These are phyloP conservation scores for Mollisia scopiformis DNA, from an alignment of 2,329 filamentous ascomycete genomes.

Conservation along the genomic window DNA sequence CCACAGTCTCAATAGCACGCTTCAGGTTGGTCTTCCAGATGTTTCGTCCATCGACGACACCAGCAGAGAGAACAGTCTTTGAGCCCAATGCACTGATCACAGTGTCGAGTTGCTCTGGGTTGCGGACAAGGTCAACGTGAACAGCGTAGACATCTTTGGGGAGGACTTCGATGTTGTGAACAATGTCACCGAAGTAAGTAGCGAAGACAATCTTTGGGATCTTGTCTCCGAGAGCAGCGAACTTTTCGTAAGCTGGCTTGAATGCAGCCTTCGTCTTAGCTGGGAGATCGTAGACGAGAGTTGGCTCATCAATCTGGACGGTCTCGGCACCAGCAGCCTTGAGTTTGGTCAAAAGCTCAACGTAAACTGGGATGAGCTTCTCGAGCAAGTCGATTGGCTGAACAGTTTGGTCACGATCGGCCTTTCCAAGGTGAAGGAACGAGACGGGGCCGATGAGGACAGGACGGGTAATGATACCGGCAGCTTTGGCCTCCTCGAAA, in stretches of 20 bases:
- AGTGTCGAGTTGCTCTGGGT: constrained; percentile 94
- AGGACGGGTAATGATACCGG: constrained; percentile 88
- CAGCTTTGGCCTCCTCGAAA: constrained; percentile 97
- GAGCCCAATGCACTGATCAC: constrained; percentile 82
- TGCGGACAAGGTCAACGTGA: constrained; percentile 95
- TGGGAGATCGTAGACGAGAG: constrained; percentile 92
- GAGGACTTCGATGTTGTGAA: constrained; percentile 96
- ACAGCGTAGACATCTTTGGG: constrained; percentile 80
- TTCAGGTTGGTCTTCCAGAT: constrained; percentile 99
- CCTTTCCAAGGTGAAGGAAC: constrained; percentile 97
- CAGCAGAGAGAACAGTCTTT: constrained; percentile 88
- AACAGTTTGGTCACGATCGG: constrained; percentile 91
- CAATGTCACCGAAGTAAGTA: constrained; percentile 99
- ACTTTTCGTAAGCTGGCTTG: constrained; percentile 95
- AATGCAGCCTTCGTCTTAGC: constrained; percentile 93
- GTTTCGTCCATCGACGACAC: constrained; percentile 98
- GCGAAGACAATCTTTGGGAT: constrained; percentile 88
- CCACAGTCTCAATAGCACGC: constrained; percentile 86
- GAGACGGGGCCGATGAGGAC: constrained; percentile 95
- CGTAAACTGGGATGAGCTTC: constrained; percentile 93
- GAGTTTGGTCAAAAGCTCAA: constrained; percentile 88
- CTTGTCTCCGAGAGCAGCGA: constrained; percentile 74
- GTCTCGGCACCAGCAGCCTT: constrained; percentile 95
- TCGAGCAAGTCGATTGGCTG: constrained; percentile 92
- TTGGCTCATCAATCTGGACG: constrained; percentile 97